Evolutionary conservation across 805 yeast genomes (phyloP), one percentile per base, ranked within the genome.

Genomic region (Jamesozyma spencerorum): DNA sequence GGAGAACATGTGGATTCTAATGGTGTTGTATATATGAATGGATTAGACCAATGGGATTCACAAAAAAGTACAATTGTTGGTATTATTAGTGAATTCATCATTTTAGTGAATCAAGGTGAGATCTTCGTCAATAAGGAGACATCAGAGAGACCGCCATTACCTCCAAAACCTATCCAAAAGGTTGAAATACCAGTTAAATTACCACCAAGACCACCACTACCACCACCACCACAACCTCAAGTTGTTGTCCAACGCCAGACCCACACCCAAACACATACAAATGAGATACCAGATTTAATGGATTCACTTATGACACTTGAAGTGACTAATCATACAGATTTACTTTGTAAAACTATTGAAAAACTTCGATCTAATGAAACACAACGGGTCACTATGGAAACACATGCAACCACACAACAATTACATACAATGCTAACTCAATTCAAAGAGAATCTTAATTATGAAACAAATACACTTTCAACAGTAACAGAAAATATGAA

Each of bases 21-120:
- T 58, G 96, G 96, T 1, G 62, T 65, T 35, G 70, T 85, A 39
- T 82, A 79, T 54, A 80, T 81, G 49, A 90, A 92, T 0, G 71
- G 69, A 41, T 57, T 83, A 33, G 59, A 79, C n/a, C 64, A 62
- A 20, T 84, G 94, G 94, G 44, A 52, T 30, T 54, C 56, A 12
- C 43, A 42, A 19, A 40, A 40, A n/a, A 39, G 41, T 27, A 38
- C 15, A 13, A 27, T 22, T 31, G 38, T 7, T 7, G 31, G n/a
- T 7, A 28, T n/a, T 12, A n/a, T 28, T 5, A n/a, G 6, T 7
- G 13, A 12, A n/a, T 28, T 28, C 6, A 7, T 5, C n/a, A 8
- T 12, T 8, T 28, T 28, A 13, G 12, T 28, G 5, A 28, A 13
- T 12, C 13, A 28, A 11, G 12, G 12, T 12, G 31, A 7, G 15